Base-by-base conservation (phyloP, 2,329 filamentous ascomycete genomes). In the Epichloe amarillans region DNA sequence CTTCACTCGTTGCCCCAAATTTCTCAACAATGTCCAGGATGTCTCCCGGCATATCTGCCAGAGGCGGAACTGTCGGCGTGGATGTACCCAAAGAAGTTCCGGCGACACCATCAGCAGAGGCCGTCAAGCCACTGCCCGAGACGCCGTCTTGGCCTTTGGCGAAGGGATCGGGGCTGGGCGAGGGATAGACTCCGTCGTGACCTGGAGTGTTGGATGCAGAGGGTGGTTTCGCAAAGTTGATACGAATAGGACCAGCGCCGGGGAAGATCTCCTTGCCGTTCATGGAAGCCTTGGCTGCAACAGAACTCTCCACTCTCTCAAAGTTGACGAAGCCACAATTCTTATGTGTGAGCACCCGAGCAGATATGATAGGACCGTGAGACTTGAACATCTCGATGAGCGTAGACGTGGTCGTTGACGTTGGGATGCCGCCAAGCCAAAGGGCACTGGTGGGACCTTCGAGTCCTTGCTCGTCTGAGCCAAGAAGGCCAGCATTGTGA, bases 261-360 rank as follows among this genome's bases (percentile, higher is more conserved):
- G 93, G 93, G 72, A 98, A 98, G 54, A 98, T 96, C 66, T 98
- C 93, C 68, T 95, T 96, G 61, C 89, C 89, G 61, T 97, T 97
- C 69, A 95, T 83, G 63, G 83, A 78, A 14, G 82, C 82, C 66
- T 91, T 94, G 15, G 93, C 93, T 53, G 88, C 83, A 39, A 96
- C 83, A 51, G 93, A 93, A 64, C 88, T 95, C 57, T 97, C 90
- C 33, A 93, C 71, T 53, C 81, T 84, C 68, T 97, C 89, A 62
- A 95, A 98, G 68, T 98, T 98, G 64, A 98, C 91, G 60, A 98
- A 98, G 3, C 91, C 93, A 64, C 93, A 98, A 69, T 95, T 97
- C 76, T 98, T 98, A 73, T 98, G 89, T 0, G 93, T 97, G 54
- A 98, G 75, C 4, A 98, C 93, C 56, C 93, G 80, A 30, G 88